Evolutionary conservation across 2,329 filamentous ascomycete genomes (phyloP).

Genomic region (Myotisia sp.): DNA sequence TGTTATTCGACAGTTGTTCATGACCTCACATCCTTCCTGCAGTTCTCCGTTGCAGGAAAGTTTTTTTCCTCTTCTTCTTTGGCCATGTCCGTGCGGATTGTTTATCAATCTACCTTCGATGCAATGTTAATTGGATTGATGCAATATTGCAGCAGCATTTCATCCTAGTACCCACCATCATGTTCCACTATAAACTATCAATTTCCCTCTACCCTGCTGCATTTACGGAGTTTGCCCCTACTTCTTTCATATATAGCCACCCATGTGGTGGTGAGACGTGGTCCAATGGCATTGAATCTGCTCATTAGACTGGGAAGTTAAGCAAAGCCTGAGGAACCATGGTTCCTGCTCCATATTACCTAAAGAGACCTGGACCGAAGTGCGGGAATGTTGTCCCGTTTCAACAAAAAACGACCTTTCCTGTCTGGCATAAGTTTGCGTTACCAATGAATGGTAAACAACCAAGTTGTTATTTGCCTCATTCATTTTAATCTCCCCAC

Average conservation of each 20-base stretch:
- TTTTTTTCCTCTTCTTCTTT: too few relatives aligned
- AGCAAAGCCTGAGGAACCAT: constrained; percentile 1
- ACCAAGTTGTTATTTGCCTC: constrained; percentile 5
- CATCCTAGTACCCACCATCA: too few relatives aligned
- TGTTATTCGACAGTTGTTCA: not conserved
- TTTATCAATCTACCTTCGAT: too few relatives aligned
- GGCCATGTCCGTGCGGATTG: constrained; percentile 6
- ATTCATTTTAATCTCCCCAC: too few relatives aligned
- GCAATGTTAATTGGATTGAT: too few relatives aligned
- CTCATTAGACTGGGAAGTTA: constrained; percentile 22
- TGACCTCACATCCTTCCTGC: not conserved
- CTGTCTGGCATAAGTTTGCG: too few relatives aligned
- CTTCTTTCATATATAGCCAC: constrained; percentile 14
- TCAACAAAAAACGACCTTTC: too few relatives aligned
- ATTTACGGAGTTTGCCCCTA: constrained; percentile 12
- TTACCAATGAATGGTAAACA: too few relatives aligned
- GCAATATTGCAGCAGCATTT: too few relatives aligned
- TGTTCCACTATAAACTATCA: constrained; percentile 21
- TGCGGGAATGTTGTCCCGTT: too few relatives aligned
- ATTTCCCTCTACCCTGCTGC: constrained; percentile 12
- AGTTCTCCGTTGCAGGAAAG: not conserved
- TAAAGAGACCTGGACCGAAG: too few relatives aligned
- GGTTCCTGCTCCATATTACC: constrained; percentile 1
- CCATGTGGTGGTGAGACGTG: constrained; percentile 27
- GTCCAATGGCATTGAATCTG: constrained; percentile 24